Conservation (phyloP, 139 green algal species). For the Micromonas pusilla region DNA sequence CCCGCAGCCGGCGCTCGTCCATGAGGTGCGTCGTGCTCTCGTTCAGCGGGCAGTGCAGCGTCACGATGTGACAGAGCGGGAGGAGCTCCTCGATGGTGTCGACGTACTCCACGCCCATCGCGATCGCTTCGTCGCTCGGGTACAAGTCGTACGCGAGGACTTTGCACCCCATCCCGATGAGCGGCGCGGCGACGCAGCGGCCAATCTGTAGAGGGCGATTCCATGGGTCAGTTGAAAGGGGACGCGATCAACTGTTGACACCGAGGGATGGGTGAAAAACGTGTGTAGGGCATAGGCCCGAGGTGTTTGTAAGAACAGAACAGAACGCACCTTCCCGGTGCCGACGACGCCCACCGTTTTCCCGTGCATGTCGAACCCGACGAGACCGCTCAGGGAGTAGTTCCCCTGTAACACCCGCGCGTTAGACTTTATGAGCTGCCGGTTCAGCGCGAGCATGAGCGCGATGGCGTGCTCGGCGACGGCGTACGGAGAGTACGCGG, state of each 20-base stretch:
- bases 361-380: slow-evolving; percentile 60
- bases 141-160: slow-evolving; percentile 54
- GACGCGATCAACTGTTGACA: no score
- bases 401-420: slow-evolving; percentile 53
- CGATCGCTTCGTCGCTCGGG: slow-evolving; percentile 43
- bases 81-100: slow-evolving; percentile 48
- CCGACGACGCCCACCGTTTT: slow-evolving; percentile 70
- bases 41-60: slow-evolving; percentile 60
- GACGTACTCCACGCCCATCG: slow-evolving; percentile 52
- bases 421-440: slow-evolving; percentile 50
- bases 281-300: no score
- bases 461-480: slow-evolving; percentile 71
- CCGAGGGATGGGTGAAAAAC: no score
- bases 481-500: slow-evolving; percentile 49
- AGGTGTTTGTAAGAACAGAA: no score
- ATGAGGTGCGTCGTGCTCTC: slow-evolving; percentile 65
- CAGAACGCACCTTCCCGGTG: no score
- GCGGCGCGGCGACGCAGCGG: slow-evolving; percentile 22
- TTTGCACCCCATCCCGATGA: slow-evolving; percentile 49
- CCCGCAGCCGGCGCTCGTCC: no score
- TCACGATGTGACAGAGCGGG: slow-evolving; percentile 51
- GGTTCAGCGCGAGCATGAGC: slow-evolving; percentile 58
- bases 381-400: slow-evolving; percentile 64
- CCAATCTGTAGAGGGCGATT: no score
- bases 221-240: no score